phyloP scores from a whole-genome alignment of 1,284 basidiomycete species.

The Leccinum subrobustum region DNA sequence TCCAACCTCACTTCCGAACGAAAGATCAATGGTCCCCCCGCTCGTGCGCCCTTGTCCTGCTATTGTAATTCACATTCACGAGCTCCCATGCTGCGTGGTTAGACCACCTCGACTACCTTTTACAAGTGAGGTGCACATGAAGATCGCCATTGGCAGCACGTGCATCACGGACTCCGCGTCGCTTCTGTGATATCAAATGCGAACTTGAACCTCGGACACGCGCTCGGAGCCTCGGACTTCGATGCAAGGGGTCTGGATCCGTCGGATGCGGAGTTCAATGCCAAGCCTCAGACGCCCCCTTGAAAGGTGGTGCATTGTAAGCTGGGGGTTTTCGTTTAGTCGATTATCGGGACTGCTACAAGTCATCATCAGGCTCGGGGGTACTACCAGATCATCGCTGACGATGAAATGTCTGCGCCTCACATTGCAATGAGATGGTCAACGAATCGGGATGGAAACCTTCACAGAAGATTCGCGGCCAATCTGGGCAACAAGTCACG shows the following conservation, averaged over 20 bases:
- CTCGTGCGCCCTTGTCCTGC: not conserved
- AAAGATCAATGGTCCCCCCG: not conserved
- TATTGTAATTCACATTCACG: not conserved
- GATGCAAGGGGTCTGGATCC: not conserved
- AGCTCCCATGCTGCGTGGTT: not conserved
- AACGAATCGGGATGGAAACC: not conserved
- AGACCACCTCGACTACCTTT: not conserved
- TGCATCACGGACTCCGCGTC: not conserved
- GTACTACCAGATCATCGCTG: not conserved
- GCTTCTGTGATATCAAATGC: not conserved
- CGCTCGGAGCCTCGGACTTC: not conserved
- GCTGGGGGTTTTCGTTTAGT: not conserved
- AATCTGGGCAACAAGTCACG: not conserved
- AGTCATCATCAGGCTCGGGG: not conserved
- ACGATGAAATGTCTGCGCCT: not conserved
- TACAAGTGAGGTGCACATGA: not conserved
- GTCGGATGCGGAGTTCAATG: not conserved
- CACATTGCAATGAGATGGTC: not conserved
- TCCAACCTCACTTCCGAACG: not conserved
- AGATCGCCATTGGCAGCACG: not conserved
- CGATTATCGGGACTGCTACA: not conserved
- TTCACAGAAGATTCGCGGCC: not conserved
- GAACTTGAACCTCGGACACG: not conserved
- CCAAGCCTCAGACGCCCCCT: not conserved
- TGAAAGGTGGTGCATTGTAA: not conserved